Evolutionary conservation across 495 filamentous ascomycete genomes (phyloP).

Genomic region (Penicillium diatomitis): DNA sequence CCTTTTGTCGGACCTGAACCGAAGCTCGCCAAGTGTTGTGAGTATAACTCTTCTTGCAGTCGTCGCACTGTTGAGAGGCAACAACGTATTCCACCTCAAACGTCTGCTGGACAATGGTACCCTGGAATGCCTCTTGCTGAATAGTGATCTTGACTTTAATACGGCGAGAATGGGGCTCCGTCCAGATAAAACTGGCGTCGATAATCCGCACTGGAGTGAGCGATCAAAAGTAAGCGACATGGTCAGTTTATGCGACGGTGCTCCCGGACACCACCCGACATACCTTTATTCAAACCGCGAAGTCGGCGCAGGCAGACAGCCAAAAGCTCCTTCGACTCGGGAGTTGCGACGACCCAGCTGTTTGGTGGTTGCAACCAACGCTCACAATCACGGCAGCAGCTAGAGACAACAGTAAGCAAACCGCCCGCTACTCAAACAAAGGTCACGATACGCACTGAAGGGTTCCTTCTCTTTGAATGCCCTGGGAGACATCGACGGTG

Average conservation of each 20-base stretch:
- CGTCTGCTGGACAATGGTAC: conserved; percentile 78
- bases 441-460: conserved; percentile 41
- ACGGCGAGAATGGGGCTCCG: conserved; percentile 86
- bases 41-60: conserved; percentile 54
- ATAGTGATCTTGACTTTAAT: conserved; percentile 90
- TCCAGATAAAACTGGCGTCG: conserved; percentile 96
- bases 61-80: conserved; percentile 68
- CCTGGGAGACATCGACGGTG: conserved; percentile 86
- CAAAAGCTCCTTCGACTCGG: conserved; percentile 81
- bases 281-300: conserved; percentile 49
- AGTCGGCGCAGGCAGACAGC: conserved; percentile 81
- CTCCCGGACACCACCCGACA: background rate
- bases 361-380: conserved; percentile 83
- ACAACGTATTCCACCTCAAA: conserved; percentile 93
- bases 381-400: conserved; percentile 80
- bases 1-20: conserved; percentile 93
- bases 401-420: background rate
- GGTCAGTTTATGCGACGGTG: background rate
- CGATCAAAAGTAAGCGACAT: background rate
- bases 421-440: too few species aligned
- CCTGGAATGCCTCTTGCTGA: conserved; percentile 66
- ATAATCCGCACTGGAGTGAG: conserved; percentile 69
- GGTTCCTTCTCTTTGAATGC: conserved; percentile 78
- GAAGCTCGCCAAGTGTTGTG: conserved; percentile 81
- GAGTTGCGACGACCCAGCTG: conserved; percentile 73